Percentiles rank a stretch among this genome's conserved stretches.
Conservation (phyloP, 192 early-diverging fungal genomes). For the Geranomyces variabilis region DNA sequence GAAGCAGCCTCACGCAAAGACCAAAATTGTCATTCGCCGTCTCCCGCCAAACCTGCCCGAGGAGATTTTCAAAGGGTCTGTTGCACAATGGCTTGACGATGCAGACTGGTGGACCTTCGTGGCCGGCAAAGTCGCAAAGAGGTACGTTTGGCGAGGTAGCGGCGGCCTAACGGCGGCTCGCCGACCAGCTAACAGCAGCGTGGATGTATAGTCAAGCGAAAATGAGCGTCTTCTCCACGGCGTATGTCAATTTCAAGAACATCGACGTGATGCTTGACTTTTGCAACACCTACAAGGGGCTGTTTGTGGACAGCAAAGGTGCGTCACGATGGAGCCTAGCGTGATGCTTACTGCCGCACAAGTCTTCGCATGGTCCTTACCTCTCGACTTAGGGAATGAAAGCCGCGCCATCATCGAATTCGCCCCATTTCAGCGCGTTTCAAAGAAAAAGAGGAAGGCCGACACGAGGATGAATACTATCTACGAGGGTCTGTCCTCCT, state of each 20-base stretch:
- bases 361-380: not conserved
- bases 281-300: conserved; percentile 72
- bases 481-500: conserved; percentile 59
- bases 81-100: conserved; percentile 58
- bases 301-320: conserved; percentile 72
- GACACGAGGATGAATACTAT: conserved; percentile 79
- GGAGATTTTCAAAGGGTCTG: conserved; percentile 63
- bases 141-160: conserved; percentile 45
- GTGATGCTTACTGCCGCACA: too few relatives aligned
- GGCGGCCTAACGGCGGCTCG: not conserved
- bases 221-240: conserved; percentile 68
- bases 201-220: conserved; percentile 70
- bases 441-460: conserved; percentile 63
- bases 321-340: not conserved
- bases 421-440: conserved; percentile 74
- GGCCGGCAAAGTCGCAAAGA: conserved; percentile 74
- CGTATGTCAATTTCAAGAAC: conserved; percentile 74
- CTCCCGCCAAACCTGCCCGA: conserved; percentile 79
- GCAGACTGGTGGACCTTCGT: conserved; percentile 60
- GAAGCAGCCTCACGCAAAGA: too few relatives aligned
- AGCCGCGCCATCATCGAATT: conserved; percentile 77
- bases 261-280: conserved; percentile 73
- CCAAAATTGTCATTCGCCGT: conserved; percentile 75
- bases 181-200: not conserved
- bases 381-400: conserved; percentile 62